phyloP scores from a whole-genome alignment of 1,139 yeast genomes.

The Taiozyma sp. region DNA sequence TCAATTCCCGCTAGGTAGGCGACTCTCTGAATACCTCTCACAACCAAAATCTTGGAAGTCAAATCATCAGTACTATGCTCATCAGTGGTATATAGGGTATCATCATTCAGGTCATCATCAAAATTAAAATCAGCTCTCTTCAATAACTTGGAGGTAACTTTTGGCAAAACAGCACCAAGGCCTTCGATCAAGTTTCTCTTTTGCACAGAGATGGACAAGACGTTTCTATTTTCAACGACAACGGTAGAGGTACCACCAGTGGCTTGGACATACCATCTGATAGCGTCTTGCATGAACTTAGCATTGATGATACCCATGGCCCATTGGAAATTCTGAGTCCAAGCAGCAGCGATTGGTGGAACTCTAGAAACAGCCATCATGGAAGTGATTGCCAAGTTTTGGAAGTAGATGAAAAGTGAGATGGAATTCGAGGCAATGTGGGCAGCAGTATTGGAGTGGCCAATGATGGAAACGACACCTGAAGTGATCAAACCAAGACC shows the following conservation, averaged over 20 bases:
- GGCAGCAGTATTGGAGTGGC: slow-evolving; percentile 90
- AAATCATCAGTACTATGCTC: slow-evolving; percentile 47
- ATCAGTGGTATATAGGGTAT: slow-evolving; percentile 60
- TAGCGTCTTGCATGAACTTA: slow-evolving; percentile 77
- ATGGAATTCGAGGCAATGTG: slow-evolving; percentile 95
- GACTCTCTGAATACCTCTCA: slow-evolving; percentile 91
- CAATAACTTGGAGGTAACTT: slow-evolving; percentile 11
- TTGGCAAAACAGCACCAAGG: slow-evolving; percentile 11
- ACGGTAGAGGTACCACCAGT: slow-evolving; percentile 89
- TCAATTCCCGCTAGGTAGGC: slow-evolving; percentile 82
- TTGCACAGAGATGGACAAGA: slow-evolving; percentile 75
- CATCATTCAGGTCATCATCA: slow-evolving; percentile 43
- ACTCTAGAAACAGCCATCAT: slow-evolving; percentile 94
- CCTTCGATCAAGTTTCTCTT: slow-evolving; percentile 31
- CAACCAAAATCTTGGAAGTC: slow-evolving; percentile 62
- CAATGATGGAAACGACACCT: slow-evolving; percentile 80
- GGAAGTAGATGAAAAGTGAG: slow-evolving; percentile 90
- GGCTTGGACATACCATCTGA: slow-evolving; percentile 94
- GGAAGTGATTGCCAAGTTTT: slow-evolving; percentile 83
- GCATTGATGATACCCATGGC: slow-evolving; percentile 84
- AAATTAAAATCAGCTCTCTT: slow-evolving; percentile 36
- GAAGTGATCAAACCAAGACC: slow-evolving; percentile 85
- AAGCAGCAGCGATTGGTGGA: slow-evolving; percentile 97
- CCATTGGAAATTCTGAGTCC: slow-evolving; percentile 98
- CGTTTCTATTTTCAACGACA: slow-evolving; percentile 48